A percentile compares a stretch with the other conserved stretches of the same genome.
Conservation (phyloP, 148 eudicot genomes). For the Polygonum aviculare region DNA sequence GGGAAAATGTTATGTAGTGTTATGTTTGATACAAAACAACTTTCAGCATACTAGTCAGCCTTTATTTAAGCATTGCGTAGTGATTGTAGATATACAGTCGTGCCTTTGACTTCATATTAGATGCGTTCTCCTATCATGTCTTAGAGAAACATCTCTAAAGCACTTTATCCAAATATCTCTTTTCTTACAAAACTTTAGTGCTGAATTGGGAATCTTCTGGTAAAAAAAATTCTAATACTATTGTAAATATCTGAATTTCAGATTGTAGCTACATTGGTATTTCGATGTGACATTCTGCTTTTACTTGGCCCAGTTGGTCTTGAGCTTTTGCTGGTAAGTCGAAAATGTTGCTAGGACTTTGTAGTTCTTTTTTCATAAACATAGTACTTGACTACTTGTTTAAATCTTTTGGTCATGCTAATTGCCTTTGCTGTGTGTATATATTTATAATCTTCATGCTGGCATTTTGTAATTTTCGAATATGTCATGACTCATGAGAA, state of each 20-base stretch:
- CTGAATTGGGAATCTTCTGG: not conserved
- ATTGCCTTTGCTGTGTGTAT: not conserved
- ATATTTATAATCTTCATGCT: not conserved
- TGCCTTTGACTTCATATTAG: not conserved
- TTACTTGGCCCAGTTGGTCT: constrained; percentile 80
- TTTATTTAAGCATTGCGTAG: not conserved
- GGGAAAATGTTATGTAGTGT: not conserved
- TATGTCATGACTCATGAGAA: not conserved
- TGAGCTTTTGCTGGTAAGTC: constrained; percentile 78
- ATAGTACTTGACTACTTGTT: not conserved
- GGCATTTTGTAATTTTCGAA: not conserved
- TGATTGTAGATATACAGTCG: not conserved
- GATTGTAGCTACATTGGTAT: constrained; percentile 71
- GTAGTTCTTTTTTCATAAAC: not conserved
- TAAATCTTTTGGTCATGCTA: not conserved
- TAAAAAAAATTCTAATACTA: not conserved
- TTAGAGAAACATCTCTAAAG: not conserved
- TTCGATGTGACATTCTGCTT: constrained; percentile 86
- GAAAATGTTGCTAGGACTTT: not conserved
- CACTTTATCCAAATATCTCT: not conserved
- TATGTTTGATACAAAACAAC: not conserved
- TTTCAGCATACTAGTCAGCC: not conserved
- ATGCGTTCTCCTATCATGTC: not conserved
- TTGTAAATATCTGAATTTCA: constrained; percentile 30
- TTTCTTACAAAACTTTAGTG: not conserved